phyloP scores from a whole-genome alignment of 2,329 filamentous ascomycete species.

The Tolypocladium nubicola region DNA sequence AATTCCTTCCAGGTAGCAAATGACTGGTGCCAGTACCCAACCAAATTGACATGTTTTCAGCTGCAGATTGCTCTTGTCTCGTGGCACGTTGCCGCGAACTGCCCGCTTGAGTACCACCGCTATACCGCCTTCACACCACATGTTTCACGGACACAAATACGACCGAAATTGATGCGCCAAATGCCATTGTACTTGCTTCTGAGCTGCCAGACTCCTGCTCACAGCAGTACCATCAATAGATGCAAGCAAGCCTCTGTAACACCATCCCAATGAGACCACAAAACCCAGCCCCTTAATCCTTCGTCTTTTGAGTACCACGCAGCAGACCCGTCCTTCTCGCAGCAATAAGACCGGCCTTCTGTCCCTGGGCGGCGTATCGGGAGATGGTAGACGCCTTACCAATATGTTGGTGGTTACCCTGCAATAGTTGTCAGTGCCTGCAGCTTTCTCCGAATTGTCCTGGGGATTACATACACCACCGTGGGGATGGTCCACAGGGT shows the following conservation, averaged over 20 bases:
- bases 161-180: slow-evolving; percentile 32
- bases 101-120: not conserved
- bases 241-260: slow-evolving; percentile 53
- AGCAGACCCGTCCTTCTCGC: slow-evolving; percentile 99
- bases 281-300: slow-evolving; percentile 64
- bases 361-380: slow-evolving; percentile 92
- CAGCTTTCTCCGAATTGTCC: not conserved
- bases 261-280: slow-evolving; percentile 52
- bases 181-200: slow-evolving; percentile 38
- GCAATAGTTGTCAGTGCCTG: slow-evolving; percentile 32
- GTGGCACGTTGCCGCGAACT: not conserved
- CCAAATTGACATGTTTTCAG: not conserved
- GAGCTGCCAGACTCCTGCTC: slow-evolving; percentile 37
- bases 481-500: slow-evolving; percentile 98
- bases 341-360: slow-evolving; percentile 99
- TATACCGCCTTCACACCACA: no score
- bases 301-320: slow-evolving; percentile 99
- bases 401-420: slow-evolving; percentile 99
- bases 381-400: slow-evolving; percentile 99
- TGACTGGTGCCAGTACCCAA: not conserved
- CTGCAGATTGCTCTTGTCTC: not conserved
- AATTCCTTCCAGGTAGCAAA: not conserved
- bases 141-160: slow-evolving; percentile 6
- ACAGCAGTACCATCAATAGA: slow-evolving; percentile 42
- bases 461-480: slow-evolving; percentile 57